A percentile compares a stretch with the other conserved stretches of the same genome.
phyloP scores from a whole-genome alignment of 192 early-diverging fungal genomes.

The Backusella tarrabulga region DNA sequence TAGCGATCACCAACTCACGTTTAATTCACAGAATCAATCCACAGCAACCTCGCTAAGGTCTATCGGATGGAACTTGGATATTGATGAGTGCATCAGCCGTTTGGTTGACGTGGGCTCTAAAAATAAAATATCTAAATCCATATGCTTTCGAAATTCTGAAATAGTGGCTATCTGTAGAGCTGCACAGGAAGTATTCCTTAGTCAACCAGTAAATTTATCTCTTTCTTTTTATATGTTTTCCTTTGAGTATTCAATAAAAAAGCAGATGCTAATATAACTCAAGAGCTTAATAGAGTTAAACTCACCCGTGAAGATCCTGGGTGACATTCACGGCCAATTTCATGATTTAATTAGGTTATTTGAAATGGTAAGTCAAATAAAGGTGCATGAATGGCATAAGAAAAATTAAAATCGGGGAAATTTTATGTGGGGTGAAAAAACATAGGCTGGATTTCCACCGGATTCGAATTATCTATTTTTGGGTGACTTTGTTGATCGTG shows the following conservation, averaged over 20 bases:
- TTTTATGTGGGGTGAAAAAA: not conserved
- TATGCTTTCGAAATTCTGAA: constrained; percentile 87
- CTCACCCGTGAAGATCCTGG: constrained; percentile 76
- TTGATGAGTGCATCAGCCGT: constrained; percentile 32
- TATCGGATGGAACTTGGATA: constrained; percentile 23
- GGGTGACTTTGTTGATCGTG: constrained; percentile 97
- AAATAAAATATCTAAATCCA: constrained; percentile 51
- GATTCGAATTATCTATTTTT: constrained; percentile 90
- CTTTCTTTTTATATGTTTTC: not conserved
- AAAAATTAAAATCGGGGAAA: not conserved
- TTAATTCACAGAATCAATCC: constrained; percentile 34
- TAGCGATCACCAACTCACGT: constrained; percentile 25
- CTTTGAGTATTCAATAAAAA: not conserved
- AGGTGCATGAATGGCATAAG: not conserved
- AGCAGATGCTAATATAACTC: not conserved
- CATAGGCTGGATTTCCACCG: constrained; percentile 83
- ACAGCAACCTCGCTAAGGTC: constrained; percentile 28
- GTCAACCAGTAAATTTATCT: constrained; percentile 60
- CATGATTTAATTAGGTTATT: constrained; percentile 89
- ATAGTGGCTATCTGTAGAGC: constrained; percentile 84
- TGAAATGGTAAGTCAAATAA: constrained; percentile 59
- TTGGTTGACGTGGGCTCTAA: constrained; percentile 14
- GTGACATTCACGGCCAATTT: constrained; percentile 97
- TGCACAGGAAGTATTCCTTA: constrained; percentile 83
- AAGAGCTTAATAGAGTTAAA: constrained; percentile 68